Evolutionary conservation across 495 filamentous ascomycete genomes (phyloP).

Genomic region (Podospora tetraspora): DNA sequence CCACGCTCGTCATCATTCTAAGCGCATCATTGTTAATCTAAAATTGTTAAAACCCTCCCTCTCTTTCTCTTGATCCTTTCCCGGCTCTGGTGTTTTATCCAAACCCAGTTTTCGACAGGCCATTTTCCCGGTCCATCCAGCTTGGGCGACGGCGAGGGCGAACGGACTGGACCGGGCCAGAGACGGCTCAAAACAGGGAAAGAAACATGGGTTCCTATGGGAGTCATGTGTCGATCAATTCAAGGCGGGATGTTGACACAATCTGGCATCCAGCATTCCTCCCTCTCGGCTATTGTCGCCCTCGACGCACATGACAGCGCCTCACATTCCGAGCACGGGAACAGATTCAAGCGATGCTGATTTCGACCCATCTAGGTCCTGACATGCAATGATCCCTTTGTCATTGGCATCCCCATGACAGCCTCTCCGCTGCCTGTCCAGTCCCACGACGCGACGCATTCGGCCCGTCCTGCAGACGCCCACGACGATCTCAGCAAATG

Average conservation of each 20-base stretch:
- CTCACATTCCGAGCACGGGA: not conserved
- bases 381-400: too few species aligned
- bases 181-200: not conserved
- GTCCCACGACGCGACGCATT: not conserved
- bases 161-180: not conserved
- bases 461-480: not conserved
- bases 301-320: not conserved
- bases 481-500: not conserved
- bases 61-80: not conserved
- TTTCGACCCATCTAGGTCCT: too few species aligned
- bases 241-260: not conserved
- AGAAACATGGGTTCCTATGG: not conserved
- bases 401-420: not conserved
- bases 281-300: not conserved
- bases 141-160: not conserved
- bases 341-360: too few species aligned
- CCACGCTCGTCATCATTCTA: not conserved
- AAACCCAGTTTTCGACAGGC: not conserved
- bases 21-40: slow-evolving; percentile 6
- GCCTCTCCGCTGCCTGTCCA: not conserved
- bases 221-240: not conserved
- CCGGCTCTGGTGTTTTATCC: not conserved
- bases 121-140: not conserved
- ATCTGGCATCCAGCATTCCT: not conserved
- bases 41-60: not conserved